phyloP scores from a whole-genome alignment of 2,329 filamentous ascomycete species.

The Talaromyces atroroseus region DNA sequence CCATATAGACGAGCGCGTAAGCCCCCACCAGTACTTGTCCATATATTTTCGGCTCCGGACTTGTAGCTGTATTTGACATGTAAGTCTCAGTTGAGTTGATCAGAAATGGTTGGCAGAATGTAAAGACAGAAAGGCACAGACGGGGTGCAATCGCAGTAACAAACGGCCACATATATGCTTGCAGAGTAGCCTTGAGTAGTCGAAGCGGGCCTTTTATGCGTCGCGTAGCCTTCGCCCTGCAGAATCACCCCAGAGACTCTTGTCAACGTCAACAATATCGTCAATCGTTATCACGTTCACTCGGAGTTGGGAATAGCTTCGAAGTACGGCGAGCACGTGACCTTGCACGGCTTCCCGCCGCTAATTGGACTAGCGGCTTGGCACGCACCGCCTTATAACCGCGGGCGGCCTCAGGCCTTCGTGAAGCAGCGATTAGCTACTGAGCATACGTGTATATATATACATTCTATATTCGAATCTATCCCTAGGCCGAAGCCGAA shows the following conservation, averaged over 20 bases:
- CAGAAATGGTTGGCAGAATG: conserved; percentile 33
- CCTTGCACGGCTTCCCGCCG: no score
- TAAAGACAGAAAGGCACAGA: conserved; percentile 29
- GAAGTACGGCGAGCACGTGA: no score
- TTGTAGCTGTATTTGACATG: conserved; percentile 18
- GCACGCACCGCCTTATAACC: no score
- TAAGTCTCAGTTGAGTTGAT: conserved; percentile 31
- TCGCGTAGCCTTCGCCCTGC: conserved; percentile 33
- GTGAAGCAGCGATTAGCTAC: no score
- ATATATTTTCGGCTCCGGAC: conserved; percentile 23
- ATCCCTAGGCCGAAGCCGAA: no score
- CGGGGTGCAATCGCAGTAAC: conserved; percentile 27
- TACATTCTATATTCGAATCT: no score
- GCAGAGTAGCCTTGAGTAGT: conserved; percentile 25
- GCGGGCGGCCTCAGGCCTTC: no score
- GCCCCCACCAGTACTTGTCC: conserved; percentile 42
- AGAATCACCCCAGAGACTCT: conserved; percentile 37
- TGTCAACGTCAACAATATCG: conserved; percentile 20
- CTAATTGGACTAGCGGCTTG: no score
- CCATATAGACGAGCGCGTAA: conserved; percentile 38
- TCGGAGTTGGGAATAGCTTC: no score
- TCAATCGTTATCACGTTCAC: neutral
- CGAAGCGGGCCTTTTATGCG: conserved; percentile 29
- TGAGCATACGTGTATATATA: no score
- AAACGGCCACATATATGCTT: conserved; percentile 28